Percentiles rank a stretch among this genome's conserved stretches.
Conservation (phyloP, 1,139 yeast genomes). For the Fermentozyma sake region DNA sequence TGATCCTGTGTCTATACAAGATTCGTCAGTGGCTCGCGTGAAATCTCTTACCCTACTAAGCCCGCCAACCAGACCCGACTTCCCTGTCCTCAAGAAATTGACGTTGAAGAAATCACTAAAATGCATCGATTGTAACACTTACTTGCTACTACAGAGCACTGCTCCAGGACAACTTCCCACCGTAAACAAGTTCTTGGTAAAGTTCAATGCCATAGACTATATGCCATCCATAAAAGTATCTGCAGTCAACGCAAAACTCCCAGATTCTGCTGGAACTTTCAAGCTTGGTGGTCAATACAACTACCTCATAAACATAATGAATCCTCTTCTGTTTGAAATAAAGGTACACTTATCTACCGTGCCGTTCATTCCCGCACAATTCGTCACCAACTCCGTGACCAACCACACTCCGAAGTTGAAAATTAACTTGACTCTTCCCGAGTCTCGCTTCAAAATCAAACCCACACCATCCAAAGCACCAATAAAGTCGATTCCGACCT, state of each 20-base stretch:
- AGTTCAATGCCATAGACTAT: slow-evolving; percentile 33
- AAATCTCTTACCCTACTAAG: too few relatives aligned
- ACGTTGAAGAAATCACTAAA: slow-evolving; percentile 20
- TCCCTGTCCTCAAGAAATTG: slow-evolving; percentile 25
- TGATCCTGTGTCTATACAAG: too few relatives aligned
- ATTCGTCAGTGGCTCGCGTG: too few relatives aligned
- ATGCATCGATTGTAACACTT: slow-evolving; percentile 28
- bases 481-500: slow-evolving; percentile 30
- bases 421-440: slow-evolving; percentile 22
- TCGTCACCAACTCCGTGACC: slow-evolving; percentile 8
- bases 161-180: slow-evolving; percentile 24
- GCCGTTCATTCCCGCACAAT: slow-evolving; percentile 12
- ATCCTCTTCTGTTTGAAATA: slow-evolving; percentile 19
- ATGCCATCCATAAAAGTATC: slow-evolving; percentile 23
- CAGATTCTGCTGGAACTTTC: slow-evolving; percentile 6
- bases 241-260: slow-evolving; percentile 2
- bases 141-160: slow-evolving; percentile 21
- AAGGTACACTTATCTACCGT: slow-evolving; percentile 14
- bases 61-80: slow-evolving; percentile 1
- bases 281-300: slow-evolving; percentile 10
- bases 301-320: slow-evolving; percentile 27
- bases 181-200: slow-evolving; percentile 24
- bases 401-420: too few relatives aligned
- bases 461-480: slow-evolving; percentile 11
- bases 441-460: slow-evolving; percentile 17